These are phyloP conservation scores for Umbilicus rupestris DNA, from an alignment of 164 flowering plant species.

Conservation along the genomic window DNA sequence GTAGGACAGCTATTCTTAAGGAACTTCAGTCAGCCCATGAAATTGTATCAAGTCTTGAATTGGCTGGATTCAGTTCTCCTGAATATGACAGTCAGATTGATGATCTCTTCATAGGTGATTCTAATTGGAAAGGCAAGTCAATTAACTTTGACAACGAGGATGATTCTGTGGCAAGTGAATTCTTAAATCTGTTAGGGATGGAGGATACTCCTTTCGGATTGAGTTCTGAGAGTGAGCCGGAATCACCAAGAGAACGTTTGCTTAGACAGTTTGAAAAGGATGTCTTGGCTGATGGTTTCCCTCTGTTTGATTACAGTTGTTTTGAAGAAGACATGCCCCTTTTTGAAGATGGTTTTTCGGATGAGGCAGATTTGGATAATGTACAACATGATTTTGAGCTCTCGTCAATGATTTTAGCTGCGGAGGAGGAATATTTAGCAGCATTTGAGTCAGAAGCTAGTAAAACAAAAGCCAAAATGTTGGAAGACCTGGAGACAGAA, in stretches of 20 bases:
- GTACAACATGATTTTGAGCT: constrained; percentile 30
- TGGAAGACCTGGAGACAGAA: constrained; percentile 82
- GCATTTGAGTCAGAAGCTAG: constrained; percentile 20
- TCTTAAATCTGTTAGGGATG: constrained; percentile 67
- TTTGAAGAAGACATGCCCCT: constrained; percentile 21
- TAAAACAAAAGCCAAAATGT: constrained; percentile 48
- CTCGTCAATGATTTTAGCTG: constrained; percentile 30
- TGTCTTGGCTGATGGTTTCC: constrained; percentile 39
- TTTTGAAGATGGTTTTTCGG: constrained; percentile 21
- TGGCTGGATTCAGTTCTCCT: constrained; percentile 32
- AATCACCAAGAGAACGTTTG: constrained; percentile 85
- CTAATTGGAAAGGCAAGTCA: constrained; percentile 31
- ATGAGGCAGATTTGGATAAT: background rate
- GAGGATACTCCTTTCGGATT: constrained; percentile 61
- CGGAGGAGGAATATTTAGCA: constrained; percentile 30
- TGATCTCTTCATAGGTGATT: constrained; percentile 19
- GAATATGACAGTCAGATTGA: constrained; percentile 26
- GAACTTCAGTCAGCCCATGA: constrained; percentile 46
- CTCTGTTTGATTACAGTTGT: constrained; percentile 44
- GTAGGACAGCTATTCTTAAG: constrained; percentile 40
- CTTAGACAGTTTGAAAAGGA: constrained; percentile 86
- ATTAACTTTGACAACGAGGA: constrained; percentile 55
- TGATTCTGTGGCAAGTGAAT: constrained; percentile 70
- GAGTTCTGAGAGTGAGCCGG: constrained; percentile 79
- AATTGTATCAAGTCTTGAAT: constrained; percentile 28